Evolutionary conservation across 768 basidiomycete species (phyloP), one percentile per base, ranked within the genome.

Genomic region (Termitomyces sp.): DNA sequence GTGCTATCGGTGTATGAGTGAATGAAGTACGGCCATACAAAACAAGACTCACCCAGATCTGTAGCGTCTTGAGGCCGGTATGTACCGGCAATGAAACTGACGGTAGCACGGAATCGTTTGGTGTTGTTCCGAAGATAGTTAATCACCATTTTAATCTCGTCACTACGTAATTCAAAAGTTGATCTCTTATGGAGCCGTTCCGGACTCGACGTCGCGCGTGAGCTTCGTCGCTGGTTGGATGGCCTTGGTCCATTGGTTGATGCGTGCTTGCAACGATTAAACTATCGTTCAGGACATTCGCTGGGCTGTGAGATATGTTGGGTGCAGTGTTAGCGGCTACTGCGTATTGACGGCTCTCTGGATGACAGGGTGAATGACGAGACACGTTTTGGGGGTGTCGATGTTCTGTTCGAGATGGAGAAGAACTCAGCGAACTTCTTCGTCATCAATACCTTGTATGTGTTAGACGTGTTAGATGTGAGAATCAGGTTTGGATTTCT

Each of bases 361-460:
- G 60, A 99, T 92, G 60, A 83, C 79, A 37, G 94, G 94, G 66
- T 98, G 95, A 52, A 98, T 90, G 61, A 91, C 78, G 31, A 98
- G 85, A 63, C 94, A 89, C 4, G 94, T 96, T 71, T 98, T 94
- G 0, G 97, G 97, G 52, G 98, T 98, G 75, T 99, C 97, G 61
- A 98, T 96, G 64, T 99, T 99, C 72, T 98, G 97, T 67, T 98
- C 96, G 5, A 98, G 81, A 69, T 99, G 97, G 2, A 98, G 77
- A 16, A 98, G 76, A 98, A 86, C 65, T 99, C 97, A 8, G 97
- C 96, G 67, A 98, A 98, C 79, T 95, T 95, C 83, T 98, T 98
- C 45, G 96, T 95, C 82, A 97, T 92, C 3, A 57, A 99, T 98
- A 79, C 92, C 75, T 76, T 57, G 21, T 41, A n/a, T n/a, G n/a